Percentiles rank a stretch among this genome's conserved stretches.
Conservation (phyloP, 306 rosid species). For the Coriaria nepalensis region DNA sequence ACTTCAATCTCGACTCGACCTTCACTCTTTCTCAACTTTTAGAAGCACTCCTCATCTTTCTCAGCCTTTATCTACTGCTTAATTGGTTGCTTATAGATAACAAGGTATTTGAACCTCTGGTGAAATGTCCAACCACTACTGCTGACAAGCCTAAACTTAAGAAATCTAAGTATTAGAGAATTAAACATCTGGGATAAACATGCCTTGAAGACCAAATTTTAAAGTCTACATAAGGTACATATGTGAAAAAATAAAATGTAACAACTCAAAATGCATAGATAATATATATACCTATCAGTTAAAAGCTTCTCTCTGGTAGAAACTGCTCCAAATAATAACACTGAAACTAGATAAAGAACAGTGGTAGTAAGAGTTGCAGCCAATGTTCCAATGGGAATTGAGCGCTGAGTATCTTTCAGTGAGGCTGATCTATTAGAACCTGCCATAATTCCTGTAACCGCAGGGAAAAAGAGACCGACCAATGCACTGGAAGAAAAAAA, state of each 20-base stretch:
- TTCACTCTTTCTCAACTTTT: background rate
- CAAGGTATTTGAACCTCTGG: too few relatives aligned
- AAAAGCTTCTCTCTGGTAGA: slow-evolving; percentile 71
- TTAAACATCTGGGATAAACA: too few relatives aligned
- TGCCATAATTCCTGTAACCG: slow-evolving; percentile 99
- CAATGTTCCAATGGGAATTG: slow-evolving; percentile 93
- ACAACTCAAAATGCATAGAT: too few relatives aligned
- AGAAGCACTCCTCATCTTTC: background rate
- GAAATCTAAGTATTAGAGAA: too few relatives aligned
- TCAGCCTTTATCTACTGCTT: background rate
- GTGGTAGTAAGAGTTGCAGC: slow-evolving; percentile 80
- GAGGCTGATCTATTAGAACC: slow-evolving; percentile 98
- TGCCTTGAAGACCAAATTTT: too few relatives aligned
- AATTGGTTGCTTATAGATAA: background rate
- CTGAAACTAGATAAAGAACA: slow-evolving; percentile 61
- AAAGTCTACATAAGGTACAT: too few relatives aligned
- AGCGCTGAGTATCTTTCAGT: slow-evolving; percentile 86
- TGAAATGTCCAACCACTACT: too few relatives aligned
- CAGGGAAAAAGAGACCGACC: slow-evolving; percentile 99
- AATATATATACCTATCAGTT: slow-evolving; percentile 84
- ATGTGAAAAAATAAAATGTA: too few relatives aligned
- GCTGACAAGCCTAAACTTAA: too few relatives aligned
- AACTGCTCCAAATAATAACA: slow-evolving; percentile 72
- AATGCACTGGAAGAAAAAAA: slow-evolving; percentile 50
- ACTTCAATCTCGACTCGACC: slow-evolving; percentile 5